Evolutionary conservation across 495 filamentous ascomycete species (phyloP), one percentile per base, ranked within the genome.

Genomic region (Hypomontagnella monticulosa): DNA sequence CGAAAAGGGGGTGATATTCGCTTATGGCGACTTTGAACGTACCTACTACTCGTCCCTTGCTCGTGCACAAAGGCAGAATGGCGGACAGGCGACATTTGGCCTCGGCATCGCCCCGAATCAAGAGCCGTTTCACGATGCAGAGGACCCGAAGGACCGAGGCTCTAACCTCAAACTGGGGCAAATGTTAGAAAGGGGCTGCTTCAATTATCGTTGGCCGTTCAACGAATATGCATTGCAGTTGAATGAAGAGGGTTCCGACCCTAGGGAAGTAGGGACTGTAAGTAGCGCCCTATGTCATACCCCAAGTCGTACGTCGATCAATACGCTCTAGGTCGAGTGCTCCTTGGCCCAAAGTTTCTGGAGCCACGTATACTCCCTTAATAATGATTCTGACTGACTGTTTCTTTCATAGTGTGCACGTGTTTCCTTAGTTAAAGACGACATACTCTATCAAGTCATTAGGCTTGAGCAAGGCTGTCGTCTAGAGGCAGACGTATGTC

Each of bases 181-280:
- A 1, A 61, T 62, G 57, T 60, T 56, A 15, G 61, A 66, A 20
- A 53, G 69, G 33, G 66, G 69, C 15, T 66, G 48, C 37, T 72
- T 69, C 18, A 72, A 70, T 44, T 65, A 61, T 46, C 69, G 65
- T 12, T 71, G 68, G 59, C 65, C 65, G 38, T 48, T 64, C 30
- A 59, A 64, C 19, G 68, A 71, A 34, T 68, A 68, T 44, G 51
- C 40, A 33, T 15, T 63, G 14, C 32, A 53, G 14, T 65, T 57
- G 54, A 67, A 38, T 23, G 41, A 36, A 27, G 34, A n/a, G 4
- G 40, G 44, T 5, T 34, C 52, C 4, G 14, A 33, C 14, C 47
- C 19, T 16, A 63, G 33, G 33, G 52, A 44, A 61, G 33, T 27
- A 36, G 53, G 53, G 8, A 56, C 53, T 8, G 53, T 56, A 56